Evolutionary conservation across 2,329 filamentous ascomycete species (phyloP).

Genomic region (Dendryphion nanum): DNA sequence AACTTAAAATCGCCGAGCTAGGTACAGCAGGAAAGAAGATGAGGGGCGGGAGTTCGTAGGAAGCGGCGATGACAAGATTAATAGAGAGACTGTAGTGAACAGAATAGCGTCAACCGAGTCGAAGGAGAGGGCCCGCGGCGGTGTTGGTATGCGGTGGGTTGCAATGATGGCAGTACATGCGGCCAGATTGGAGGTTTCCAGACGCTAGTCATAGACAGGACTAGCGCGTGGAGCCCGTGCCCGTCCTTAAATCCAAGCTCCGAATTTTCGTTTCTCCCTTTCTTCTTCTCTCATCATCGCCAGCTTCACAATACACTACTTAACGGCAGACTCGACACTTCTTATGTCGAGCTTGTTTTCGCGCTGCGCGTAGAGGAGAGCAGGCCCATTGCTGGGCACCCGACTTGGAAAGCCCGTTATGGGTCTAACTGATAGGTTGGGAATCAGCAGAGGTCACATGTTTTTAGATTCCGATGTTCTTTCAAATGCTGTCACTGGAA

Average conservation of each 20-base stretch:
- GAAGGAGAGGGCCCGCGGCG: no score
- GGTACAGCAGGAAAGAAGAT: slow-evolving; percentile 9
- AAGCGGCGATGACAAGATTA: slow-evolving; percentile 1
- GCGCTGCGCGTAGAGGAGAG: slow-evolving; percentile 65
- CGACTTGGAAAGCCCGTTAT: slow-evolving; percentile 64
- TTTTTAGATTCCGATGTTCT: no score
- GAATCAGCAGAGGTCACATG: slow-evolving; percentile 73
- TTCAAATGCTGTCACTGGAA: no score
- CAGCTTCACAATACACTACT: slow-evolving; percentile 60
- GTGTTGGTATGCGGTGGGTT: slow-evolving; percentile 10
- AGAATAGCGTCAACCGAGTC: slow-evolving; percentile 10
- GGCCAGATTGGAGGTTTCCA: slow-evolving; percentile 35
- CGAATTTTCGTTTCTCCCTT: slow-evolving; percentile 40
- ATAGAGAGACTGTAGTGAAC: slow-evolving; percentile 1
- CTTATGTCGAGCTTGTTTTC: slow-evolving; percentile 61
- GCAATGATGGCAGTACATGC: slow-evolving; percentile 15
- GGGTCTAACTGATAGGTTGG: slow-evolving; percentile 63
- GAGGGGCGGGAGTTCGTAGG: slow-evolving; percentile 4
- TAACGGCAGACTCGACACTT: slow-evolving; percentile 53
- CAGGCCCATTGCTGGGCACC: slow-evolving; percentile 70
- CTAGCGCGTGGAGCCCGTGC: no score
- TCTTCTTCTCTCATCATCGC: slow-evolving; percentile 47
- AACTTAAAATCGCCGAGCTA: slow-evolving; percentile 28
- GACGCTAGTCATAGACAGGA: slow-evolving; percentile 14
- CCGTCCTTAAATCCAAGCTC: slow-evolving; percentile 23